Evolutionary conservation across 2,329 filamentous ascomycete genomes (phyloP).

Genomic region (Grosmannia clavigera): DNA sequence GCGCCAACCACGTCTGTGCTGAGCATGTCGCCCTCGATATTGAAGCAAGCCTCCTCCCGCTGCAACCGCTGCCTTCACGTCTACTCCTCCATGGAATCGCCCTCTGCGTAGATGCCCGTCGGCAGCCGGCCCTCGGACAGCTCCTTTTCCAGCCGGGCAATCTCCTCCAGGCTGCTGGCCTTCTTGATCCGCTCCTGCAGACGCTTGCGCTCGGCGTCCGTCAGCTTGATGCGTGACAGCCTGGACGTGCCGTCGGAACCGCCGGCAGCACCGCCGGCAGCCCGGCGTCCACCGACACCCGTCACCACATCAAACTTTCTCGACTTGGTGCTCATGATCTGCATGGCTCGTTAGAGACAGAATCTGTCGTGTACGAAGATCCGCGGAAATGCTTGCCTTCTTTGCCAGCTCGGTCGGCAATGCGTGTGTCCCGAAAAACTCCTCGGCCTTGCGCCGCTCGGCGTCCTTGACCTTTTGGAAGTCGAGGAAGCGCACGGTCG

Average conservation of each 20-base stretch:
- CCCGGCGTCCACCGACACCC: slow-evolving; percentile 15
- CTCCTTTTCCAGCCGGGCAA: slow-evolving; percentile 81
- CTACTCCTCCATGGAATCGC: slow-evolving; percentile 50
- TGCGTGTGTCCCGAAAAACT: slow-evolving; percentile 71
- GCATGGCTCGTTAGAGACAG: background rate
- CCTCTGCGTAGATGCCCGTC: slow-evolving; percentile 46
- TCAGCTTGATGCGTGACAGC: slow-evolving; percentile 70
- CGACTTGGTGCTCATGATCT: slow-evolving; percentile 79
- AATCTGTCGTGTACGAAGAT: background rate
- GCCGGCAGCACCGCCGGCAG: slow-evolving; percentile 21
- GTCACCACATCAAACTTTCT: slow-evolving; percentile 50
- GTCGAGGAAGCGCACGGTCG: slow-evolving; percentile 78
- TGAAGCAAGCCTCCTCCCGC: background rate
- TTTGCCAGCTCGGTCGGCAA: slow-evolving; percentile 71
- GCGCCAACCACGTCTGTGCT: background rate
- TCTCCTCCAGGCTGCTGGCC: slow-evolving; percentile 81
- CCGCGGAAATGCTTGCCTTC: slow-evolving; percentile 33
- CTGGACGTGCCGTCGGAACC: slow-evolving; percentile 30
- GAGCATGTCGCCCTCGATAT: background rate
- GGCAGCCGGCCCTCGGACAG: slow-evolving; percentile 81
- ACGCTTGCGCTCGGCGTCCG: slow-evolving; percentile 74
- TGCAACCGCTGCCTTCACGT: background rate
- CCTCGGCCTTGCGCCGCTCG: slow-evolving; percentile 62
- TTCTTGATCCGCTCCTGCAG: slow-evolving; percentile 80
- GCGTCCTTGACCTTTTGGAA: slow-evolving; percentile 81